Evolutionary conservation across 2,329 filamentous ascomycete species (phyloP), one percentile per base, ranked within the genome.

Genomic region (Aspergillus pseudoviridinutans): DNA sequence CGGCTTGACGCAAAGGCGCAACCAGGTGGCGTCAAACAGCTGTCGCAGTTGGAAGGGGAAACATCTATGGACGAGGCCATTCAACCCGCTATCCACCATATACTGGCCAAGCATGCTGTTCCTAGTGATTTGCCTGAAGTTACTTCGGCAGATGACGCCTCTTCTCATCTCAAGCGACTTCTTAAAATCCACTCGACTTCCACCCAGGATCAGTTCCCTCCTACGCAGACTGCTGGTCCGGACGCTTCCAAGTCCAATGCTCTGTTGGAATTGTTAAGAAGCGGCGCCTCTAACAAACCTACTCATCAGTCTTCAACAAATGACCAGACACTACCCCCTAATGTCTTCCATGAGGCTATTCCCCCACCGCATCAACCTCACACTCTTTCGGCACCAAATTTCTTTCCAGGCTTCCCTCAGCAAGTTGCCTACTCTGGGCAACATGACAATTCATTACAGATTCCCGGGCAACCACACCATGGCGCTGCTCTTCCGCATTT

Each of bases 1-100:
- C 92, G 88, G 75, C 80, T 83, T n/a, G 89, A 90, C 65, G 78
- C 79, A 8, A 78, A 79, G 64, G 78, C 77, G 61, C 71, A 74
- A 20, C 66, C 76, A 28, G 12, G 12, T 6, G 78, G 71, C 41
- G 73, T 70, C 32, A 72, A 74, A 14, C 76, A 82, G 32, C 66
- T 78, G 4, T 70, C 77, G 20, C 70, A 76, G 17, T 76, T 78
- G 22, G 74, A 80, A 12, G 76, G 79, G 14, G 77, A 79, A 41
- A 73, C 82, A 53, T 85, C 85, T 6, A 85, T 89, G 69, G 87
- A 90, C 55, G 86, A 89, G 54, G 66, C 62, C 32, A 58, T 61
- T 38, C 58, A 63, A 28, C 58, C 55, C 24, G 28, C 60, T 24
- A 67, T 66, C 51, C 60, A 62, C 22, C 59, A 54, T 32, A 57